Percentiles rank a stretch among this genome's conserved stretches.
These are phyloP conservation scores for Lentinula boryana DNA, from an alignment of 768 basidiomycete species.

Conservation along the genomic window DNA sequence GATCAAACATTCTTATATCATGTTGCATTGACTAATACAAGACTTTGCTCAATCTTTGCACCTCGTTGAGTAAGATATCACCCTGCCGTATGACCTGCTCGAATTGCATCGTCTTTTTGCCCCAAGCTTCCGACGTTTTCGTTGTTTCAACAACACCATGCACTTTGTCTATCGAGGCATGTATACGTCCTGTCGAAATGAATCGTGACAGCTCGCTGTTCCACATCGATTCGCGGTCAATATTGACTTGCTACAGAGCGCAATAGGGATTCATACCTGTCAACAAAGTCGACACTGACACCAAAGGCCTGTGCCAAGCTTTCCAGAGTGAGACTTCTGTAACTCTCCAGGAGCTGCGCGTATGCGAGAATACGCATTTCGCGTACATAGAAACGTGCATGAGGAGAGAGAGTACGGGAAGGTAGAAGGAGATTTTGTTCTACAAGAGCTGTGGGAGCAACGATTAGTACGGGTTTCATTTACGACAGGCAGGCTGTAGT, in stretches of 20 bases:
- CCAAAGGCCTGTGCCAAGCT: slow-evolving; percentile 85
- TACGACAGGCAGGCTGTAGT: background rate
- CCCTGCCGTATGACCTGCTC: slow-evolving; percentile 93
- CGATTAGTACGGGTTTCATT: background rate
- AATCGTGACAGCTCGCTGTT: slow-evolving; percentile 84
- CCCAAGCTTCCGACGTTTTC: slow-evolving; percentile 30
- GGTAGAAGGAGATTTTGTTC: slow-evolving; percentile 87
- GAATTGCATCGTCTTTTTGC: slow-evolving; percentile 74
- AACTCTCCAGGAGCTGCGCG: slow-evolving; percentile 85
- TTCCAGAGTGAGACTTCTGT: slow-evolving; percentile 83
- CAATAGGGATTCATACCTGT: slow-evolving; percentile 50
- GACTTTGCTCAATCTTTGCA: slow-evolving; percentile 90
- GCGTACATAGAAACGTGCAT: slow-evolving; percentile 85
- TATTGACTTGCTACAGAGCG: background rate
- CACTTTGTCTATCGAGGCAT: slow-evolving; percentile 93
- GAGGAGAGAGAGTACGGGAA: slow-evolving; percentile 78
- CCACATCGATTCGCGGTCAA: background rate
- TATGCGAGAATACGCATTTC: slow-evolving; percentile 97
- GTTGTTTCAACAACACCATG: slow-evolving; percentile 91
- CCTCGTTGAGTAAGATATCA: slow-evolving; percentile 80
- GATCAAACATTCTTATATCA: background rate
- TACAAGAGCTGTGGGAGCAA: slow-evolving; percentile 56
- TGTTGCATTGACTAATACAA: slow-evolving; percentile 35
- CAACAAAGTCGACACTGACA: slow-evolving; percentile 82
- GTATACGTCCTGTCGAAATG: slow-evolving; percentile 81